Evolutionary conservation across 75 land plant genomes (phyloP).

Genomic region (Picea sitchensis): DNA sequence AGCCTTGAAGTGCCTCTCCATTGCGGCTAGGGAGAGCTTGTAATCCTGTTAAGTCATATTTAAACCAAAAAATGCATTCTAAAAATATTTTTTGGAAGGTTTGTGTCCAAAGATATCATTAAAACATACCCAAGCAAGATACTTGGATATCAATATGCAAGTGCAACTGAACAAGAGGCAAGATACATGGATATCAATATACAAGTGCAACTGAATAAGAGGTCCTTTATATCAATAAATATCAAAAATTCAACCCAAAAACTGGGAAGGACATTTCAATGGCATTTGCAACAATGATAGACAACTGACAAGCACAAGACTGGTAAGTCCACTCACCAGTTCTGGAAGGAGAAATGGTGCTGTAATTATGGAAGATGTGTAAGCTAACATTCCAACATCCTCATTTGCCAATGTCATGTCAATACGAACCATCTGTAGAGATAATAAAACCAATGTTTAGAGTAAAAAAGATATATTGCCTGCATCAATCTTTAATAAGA

Average conservation of each 20-base stretch:
- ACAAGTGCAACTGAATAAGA: background rate
- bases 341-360: slow-evolving; percentile 95
- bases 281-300: background rate
- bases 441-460: background rate
- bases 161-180: background rate
- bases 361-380: slow-evolving; percentile 90
- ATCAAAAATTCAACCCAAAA: too few relatives aligned
- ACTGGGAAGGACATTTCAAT: too few relatives aligned
- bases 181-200: background rate
- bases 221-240: too few relatives aligned
- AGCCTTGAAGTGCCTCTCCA: too few relatives aligned
- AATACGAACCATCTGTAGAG: slow-evolving; percentile 63
- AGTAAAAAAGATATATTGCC: background rate
- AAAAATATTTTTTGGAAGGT: background rate
- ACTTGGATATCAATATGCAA: background rate
- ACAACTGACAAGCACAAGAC: too few relatives aligned
- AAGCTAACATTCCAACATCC: slow-evolving; percentile 93
- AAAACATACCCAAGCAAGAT: background rate
- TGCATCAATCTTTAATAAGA: too few relatives aligned
- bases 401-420: slow-evolving; percentile 99
- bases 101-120: background rate
- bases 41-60: too few relatives aligned
- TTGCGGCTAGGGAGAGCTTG: too few relatives aligned
- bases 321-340: slow-evolving; percentile 48
- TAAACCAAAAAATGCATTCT: background rate